Evolutionary conservation across 768 basidiomycete species (phyloP), one percentile per base, ranked within the genome.

Genomic region (Pleurotus giganteus): DNA sequence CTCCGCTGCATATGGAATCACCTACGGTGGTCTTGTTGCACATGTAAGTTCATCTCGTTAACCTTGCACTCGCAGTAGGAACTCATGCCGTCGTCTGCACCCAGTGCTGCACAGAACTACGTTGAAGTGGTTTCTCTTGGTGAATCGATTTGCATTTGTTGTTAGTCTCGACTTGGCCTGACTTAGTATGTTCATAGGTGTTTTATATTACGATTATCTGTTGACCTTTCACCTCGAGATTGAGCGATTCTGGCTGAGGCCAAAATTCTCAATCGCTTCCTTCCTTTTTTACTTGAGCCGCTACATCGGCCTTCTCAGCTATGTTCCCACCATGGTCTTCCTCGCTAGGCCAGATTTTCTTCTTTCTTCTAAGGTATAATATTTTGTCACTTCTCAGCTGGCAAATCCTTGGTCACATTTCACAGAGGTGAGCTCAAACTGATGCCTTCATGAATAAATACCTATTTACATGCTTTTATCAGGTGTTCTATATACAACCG

Each of bases 151-250:
- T 44, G 2, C 11, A 5, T 11, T 44, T 11, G 9, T n/a, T 11
- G 42, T 17, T 23, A n/a, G 11, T 5, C n/a, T 37, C 12, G 12
- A 2, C 2, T 12, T 2, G 3, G 11, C 4, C 42, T 44, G 4
- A 44, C 42, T 11, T 7, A 7, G 32, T 7, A 6, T 11, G 11
- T 4, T 44, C 19, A 2, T 6, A 76, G 74, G 68, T 3, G 63
- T 76, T 29, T 65, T 75, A 12, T 60, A 73, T 12, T 76, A 78
- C 45, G 82, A 83, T 45, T 79, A 77, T 56, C 29, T 70, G 32
- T 63, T 80, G 39, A 83, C 82, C 0, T 57, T 83, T 7, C 39
- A 56, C 1, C 47, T 54, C 19, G 81, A 83, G 55, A 65, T 78
- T 5, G 69, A 72, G 24, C 63, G 69, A 11, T 77, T 75, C 64